A percentile compares a stretch with the other conserved stretches of the same genome.
phyloP scores from a whole-genome alignment of 1,284 basidiomycete genomes.

The Lentinula novae-zelandiae region DNA sequence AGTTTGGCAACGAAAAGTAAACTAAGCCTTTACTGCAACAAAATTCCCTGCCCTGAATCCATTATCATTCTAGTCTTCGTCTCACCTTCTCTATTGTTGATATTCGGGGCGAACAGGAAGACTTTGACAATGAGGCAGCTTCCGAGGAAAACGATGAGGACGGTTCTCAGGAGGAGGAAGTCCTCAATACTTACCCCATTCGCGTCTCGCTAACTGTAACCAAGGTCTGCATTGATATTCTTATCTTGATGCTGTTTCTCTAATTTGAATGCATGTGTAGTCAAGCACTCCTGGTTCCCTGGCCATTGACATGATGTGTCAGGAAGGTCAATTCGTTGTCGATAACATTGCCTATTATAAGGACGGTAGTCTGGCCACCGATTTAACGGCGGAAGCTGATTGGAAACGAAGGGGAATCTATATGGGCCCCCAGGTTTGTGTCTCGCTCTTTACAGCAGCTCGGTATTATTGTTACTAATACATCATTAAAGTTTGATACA shows the following conservation, averaged over 20 bases:
- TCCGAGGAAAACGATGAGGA: conserved; percentile 31
- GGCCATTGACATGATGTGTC: conserved; percentile 77
- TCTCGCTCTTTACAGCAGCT: not conserved
- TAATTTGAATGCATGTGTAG: conserved; percentile 24
- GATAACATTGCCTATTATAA: conserved; percentile 90
- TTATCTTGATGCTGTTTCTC: conserved; percentile 7
- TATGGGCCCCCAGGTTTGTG: conserved; percentile 81
- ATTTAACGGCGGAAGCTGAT: conserved; percentile 85
- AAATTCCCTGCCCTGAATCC: conserved; percentile 1
- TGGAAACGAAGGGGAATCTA: conserved; percentile 91
- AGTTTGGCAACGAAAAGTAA: conserved; percentile 92
- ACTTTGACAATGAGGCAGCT: conserved; percentile 24
- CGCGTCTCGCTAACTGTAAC: conserved; percentile 81
- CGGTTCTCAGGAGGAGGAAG: conserved; percentile 37
- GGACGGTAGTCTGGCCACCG: conserved; percentile 70
- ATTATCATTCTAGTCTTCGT: conserved; percentile 50
- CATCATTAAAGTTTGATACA: conserved; percentile 70
- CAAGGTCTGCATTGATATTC: conserved; percentile 50
- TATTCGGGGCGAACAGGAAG: conserved; percentile 41
- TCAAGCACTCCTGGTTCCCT: conserved; percentile 56
- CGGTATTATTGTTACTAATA: not conserved
- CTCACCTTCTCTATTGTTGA: conserved; percentile 84
- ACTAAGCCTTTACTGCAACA: not conserved
- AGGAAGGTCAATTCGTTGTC: conserved; percentile 82
- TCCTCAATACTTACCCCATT: conserved; percentile 57